Conservation (phyloP, 805 yeast genomes). For the Starmerella davenportii region DNA sequence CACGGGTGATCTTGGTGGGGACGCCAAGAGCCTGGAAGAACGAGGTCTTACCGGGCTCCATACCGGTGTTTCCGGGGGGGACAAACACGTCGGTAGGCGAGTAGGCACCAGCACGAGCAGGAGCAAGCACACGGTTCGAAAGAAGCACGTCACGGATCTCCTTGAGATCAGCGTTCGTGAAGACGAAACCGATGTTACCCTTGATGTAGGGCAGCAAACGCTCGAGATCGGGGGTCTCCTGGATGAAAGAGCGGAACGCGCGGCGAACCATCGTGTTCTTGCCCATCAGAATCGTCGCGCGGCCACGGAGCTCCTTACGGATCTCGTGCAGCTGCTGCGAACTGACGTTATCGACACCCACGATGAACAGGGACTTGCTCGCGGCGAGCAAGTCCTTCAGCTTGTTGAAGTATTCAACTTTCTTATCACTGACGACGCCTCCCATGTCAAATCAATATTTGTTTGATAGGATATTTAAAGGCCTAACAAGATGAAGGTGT, state of each 20-base stretch:
- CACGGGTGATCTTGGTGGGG: conserved; percentile 99
- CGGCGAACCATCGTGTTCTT: conserved; percentile 99
- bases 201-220: conserved; percentile 82
- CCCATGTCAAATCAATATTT: conserved; percentile 86
- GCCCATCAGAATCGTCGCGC: conserved; percentile 96
- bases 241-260: conserved; percentile 89
- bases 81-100: conserved; percentile 97
- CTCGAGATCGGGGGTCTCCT: conserved; percentile 92
- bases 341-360: conserved; percentile 99
- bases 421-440: conserved; percentile 72
- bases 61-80: conserved; percentile 99
- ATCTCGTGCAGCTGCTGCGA: conserved; percentile 99
- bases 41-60: conserved; percentile 99
- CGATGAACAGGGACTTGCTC: conserved; percentile 95
- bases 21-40: conserved; percentile 99
- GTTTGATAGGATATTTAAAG: conserved; percentile 26
- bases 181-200: conserved; percentile 99
- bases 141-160: conserved; percentile 72
- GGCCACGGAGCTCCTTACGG: conserved; percentile 91
- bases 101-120: conserved; percentile 99
- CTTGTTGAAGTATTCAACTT: conserved; percentile 84
- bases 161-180: conserved; percentile 94
- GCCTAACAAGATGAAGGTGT: conserved; percentile 7
- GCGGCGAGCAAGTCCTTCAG: conserved; percentile 89
- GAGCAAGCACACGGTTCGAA: conserved; percentile 97